These are phyloP conservation scores for Pleurotus giganteus DNA, from an alignment of 768 basidiomycete species.

Conservation along the genomic window DNA sequence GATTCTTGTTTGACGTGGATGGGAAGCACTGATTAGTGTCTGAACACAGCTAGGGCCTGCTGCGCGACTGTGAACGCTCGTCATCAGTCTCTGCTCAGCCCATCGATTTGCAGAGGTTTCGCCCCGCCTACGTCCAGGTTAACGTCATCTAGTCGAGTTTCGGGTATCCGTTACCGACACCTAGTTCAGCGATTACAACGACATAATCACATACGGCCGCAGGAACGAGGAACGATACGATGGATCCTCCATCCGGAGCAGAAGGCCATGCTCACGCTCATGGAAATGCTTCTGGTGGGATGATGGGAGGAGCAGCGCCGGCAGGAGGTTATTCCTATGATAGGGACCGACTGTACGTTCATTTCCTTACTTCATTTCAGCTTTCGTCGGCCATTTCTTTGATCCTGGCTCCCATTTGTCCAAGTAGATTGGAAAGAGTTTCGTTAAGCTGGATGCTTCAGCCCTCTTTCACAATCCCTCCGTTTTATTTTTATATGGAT, in stretches of 20 bases:
- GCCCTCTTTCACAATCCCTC: background rate
- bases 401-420: background rate
- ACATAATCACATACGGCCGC: background rate
- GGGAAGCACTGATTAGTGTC: too few species aligned
- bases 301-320: conserved; percentile 12
- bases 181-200: background rate
- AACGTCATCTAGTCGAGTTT: background rate
- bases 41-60: too few species aligned
- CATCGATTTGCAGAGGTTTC: too few species aligned
- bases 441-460: background rate
- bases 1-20: too few species aligned
- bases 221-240: background rate
- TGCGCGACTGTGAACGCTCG: too few species aligned
- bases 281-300: background rate
- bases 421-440: background rate
- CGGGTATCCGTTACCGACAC: too few species aligned
- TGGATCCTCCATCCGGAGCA: background rate
- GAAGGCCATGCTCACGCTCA: background rate
- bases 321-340: conserved; percentile 25
- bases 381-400: background rate
- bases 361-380: background rate
- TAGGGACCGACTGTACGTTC: conserved; percentile 40
- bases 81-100: too few species aligned
- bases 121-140: background rate
- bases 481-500: background rate